phyloP scores from a whole-genome alignment of 1,139 yeast species.

The Taphrina communis region DNA sequence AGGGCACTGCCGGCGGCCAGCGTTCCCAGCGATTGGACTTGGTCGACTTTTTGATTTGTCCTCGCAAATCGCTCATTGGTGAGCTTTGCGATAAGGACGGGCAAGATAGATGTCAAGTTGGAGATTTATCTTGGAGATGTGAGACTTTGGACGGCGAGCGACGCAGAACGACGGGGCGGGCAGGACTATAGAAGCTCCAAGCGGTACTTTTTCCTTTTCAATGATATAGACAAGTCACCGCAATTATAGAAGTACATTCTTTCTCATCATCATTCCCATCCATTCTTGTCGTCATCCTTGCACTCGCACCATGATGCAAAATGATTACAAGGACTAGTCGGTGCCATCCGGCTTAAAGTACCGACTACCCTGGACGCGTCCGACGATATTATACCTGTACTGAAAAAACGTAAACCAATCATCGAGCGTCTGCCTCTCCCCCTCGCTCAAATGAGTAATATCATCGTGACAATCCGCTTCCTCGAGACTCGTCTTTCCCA shows the following conservation, averaged over 20 bases:
- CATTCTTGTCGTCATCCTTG: not conserved
- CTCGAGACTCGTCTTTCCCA: constrained; percentile 63
- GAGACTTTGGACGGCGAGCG: not conserved
- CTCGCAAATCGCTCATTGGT: no score
- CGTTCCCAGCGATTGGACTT: constrained; percentile 40
- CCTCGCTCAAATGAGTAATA: constrained; percentile 57
- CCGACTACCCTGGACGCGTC: constrained; percentile 44
- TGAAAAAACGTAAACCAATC: constrained; percentile 88
- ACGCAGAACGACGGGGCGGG: not conserved
- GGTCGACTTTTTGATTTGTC: constrained; percentile 30
- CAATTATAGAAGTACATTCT: not conserved
- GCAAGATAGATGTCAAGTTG: no score
- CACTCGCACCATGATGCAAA: no score
- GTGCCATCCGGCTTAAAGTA: not conserved
- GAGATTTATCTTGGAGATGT: no score
- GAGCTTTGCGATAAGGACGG: no score
- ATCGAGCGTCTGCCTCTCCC: constrained; percentile 71
- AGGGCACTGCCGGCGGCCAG: constrained; percentile 36
- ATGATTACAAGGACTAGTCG: no score
- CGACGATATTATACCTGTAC: constrained; percentile 68
- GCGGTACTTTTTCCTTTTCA: not conserved
- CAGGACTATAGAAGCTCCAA: not conserved
- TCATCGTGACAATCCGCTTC: constrained; percentile 69
- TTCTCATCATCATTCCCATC: not conserved
- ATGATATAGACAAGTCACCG: not conserved